Evolutionary conservation across 208 protist species (phyloP), one percentile per base, ranked within the genome.

Genomic region (Leishmania amazonensis): DNA sequence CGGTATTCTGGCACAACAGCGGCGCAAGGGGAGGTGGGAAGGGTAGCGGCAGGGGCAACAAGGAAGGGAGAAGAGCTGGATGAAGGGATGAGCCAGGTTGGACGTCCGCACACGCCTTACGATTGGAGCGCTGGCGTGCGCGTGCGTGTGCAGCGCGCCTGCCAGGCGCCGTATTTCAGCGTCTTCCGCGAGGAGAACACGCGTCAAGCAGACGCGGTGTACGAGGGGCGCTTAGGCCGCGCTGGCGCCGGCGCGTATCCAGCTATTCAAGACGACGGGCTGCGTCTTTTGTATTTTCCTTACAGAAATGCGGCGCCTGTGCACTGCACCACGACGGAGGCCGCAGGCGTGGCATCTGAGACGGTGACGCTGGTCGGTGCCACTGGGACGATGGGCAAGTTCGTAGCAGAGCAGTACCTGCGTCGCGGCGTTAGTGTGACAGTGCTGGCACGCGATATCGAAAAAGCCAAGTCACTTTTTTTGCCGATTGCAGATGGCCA

Each of bases 121-220:
- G 85, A 91, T 75, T 78, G 90, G 65, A 57, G 67, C 54, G 77
- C 83, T 4, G 80, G 81, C 0, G 90, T 95, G 53, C 73, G 81
- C 54, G 76, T 82, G 58, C 85, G 90, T 35, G 89, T 95, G 71
- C 81, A 88, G 62, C 85, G 89, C 0, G 83, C 86, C 42, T 88
- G 74, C 53, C 93, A 89, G 83, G 76, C 64, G 31, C 87, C 87
- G 15, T 91, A 90, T 54, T 91, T 89, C 75, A 94, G 89, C 70
- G 49, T 91, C 47, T 92, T 94, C 73, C 91, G 91, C n/a, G 91
- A 96, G 71, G 93, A 96, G 77, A 84, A 80, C 62, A 96, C 93
- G 19, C 87, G 89, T 0, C 83, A 94, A 53, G 73, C 47, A 2
- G 42, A 76, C 35, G 58, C 68, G 8, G 75, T 85, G 7, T 81